Evolutionary conservation across 1,284 basidiomycete species (phyloP).

Genomic region (Leccinum insigne): DNA sequence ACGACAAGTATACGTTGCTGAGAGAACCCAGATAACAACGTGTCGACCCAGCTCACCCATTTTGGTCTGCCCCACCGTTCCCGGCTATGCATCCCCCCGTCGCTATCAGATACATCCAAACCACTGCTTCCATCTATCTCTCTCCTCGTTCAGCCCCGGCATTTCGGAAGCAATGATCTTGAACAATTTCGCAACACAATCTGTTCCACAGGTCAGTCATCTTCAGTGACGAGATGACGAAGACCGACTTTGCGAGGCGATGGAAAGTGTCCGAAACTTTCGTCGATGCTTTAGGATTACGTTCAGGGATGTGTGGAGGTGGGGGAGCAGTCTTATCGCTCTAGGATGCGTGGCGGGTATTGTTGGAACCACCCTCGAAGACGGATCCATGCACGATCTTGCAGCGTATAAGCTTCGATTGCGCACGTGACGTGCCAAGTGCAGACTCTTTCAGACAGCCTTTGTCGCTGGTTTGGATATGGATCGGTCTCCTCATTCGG

Average conservation of each 20-base stretch:
- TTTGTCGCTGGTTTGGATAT: conserved; percentile 32
- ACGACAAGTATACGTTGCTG: conserved; percentile 62
- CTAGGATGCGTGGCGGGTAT: conserved; percentile 7
- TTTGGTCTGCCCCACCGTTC: conserved; percentile 52
- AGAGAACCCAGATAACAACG: conserved; percentile 73
- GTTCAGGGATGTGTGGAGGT: conserved; percentile 4
- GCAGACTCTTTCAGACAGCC: conserved; percentile 30
- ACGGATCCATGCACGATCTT: conserved; percentile 16
- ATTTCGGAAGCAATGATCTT: conserved; percentile 37
- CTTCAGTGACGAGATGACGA: conserved; percentile 3
- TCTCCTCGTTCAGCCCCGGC: no score
- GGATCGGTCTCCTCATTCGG: conserved; percentile 24
- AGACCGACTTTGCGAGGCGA: conserved; percentile 43
- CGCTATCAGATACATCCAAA: conserved; percentile 42
- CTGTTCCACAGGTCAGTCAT: conserved; percentile 31
- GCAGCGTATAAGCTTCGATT: conserved; percentile 16
- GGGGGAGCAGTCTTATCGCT: conserved; percentile 6
- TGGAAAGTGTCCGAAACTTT: conserved; percentile 29
- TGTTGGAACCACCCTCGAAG: conserved; percentile 8
- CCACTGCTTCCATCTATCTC: conserved; percentile 72
- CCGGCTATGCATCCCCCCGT: conserved; percentile 19
- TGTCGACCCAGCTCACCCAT: conserved; percentile 75
- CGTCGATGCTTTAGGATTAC: conserved; percentile 6
- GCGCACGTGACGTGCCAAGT: not conserved
- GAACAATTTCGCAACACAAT: conserved; percentile 43